Evolutionary conservation across 176 grass and related monocot genomes (phyloP).

Genomic region (Canna indica): DNA sequence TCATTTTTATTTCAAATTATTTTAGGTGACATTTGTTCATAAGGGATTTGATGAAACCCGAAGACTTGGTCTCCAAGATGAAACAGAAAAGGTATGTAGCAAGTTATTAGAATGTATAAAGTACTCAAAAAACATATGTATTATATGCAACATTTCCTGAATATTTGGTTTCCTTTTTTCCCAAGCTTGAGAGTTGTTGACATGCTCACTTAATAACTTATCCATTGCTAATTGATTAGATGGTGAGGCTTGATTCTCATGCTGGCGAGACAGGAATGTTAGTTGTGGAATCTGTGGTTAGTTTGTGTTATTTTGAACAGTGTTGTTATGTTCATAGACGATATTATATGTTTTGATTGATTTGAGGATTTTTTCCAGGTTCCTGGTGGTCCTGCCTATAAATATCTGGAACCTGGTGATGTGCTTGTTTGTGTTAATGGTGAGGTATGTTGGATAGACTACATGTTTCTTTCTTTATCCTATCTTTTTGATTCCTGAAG

Average conservation of each 20-base stretch:
- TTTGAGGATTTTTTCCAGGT: slow-evolving; percentile 42
- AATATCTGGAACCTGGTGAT: slow-evolving; percentile 90
- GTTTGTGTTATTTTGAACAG: neutral
- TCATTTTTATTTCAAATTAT: slow-evolving; percentile 7
- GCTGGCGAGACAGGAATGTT: slow-evolving; percentile 88
- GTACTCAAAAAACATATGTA: neutral
- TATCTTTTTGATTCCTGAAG: neutral
- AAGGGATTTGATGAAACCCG: slow-evolving; percentile 98
- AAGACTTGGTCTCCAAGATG: slow-evolving; percentile 76
- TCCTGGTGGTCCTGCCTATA: slow-evolving; percentile 87
- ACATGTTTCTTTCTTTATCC: neutral
- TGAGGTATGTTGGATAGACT: slow-evolving; percentile 28
- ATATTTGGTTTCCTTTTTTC: neutral
- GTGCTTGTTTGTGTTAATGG: slow-evolving; percentile 78
- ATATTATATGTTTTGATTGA: slow-evolving; percentile 10
- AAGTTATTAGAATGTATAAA: neutral
- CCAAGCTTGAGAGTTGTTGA: too few relatives aligned
- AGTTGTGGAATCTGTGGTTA: slow-evolving; percentile 92
- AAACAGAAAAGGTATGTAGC: slow-evolving; percentile 71
- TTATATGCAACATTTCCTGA: neutral
- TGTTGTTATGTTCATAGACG: slow-evolving; percentile 12
- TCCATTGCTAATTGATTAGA: slow-evolving; percentile 40
- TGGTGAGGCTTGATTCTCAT: slow-evolving; percentile 69
- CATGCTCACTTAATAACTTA: too few relatives aligned
- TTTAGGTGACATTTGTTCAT: slow-evolving; percentile 82